These are phyloP conservation scores for Lasiosphaeriaceae sp. DNA, from an alignment of 495 filamentous ascomycete genomes.

Conservation along the genomic window DNA sequence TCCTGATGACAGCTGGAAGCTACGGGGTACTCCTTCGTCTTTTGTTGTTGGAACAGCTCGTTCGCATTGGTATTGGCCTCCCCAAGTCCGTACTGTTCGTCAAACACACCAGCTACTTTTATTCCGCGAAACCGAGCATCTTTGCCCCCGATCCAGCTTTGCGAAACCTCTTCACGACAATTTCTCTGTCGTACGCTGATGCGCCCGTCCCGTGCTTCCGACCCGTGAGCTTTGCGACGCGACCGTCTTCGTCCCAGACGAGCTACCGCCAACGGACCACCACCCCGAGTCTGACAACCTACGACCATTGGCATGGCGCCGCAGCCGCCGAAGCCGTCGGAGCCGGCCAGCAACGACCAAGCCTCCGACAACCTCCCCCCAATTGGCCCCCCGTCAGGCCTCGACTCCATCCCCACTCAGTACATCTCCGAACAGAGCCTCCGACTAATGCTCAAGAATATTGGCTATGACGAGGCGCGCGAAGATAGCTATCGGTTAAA, in stretches of 20 bases:
- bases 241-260: no score
- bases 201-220: no score
- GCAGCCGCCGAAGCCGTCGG: conserved; percentile 11
- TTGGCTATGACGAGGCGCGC: conserved; percentile 35
- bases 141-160: no score
- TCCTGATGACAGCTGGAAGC: background rate
- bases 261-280: background rate
- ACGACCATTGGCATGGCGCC: conserved; percentile 19
- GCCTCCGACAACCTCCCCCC: conserved; percentile 12
- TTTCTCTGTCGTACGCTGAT: no score
- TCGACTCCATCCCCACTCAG: conserved; percentile 36
- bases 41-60: no score
- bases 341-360: conserved; percentile 8
- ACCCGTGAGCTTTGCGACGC: no score
- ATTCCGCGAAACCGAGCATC: no score
- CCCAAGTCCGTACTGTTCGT: no score
- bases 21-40: background rate
- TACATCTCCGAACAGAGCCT: conserved; percentile 37
- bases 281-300: background rate
- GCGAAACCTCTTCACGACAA: no score
- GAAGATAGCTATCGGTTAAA: conserved; percentile 71
- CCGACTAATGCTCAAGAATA: conserved; percentile 33
- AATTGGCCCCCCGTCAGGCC: conserved; percentile 37
- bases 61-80: no score
- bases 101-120: no score